Evolutionary conservation across 345 rosid genomes (phyloP).

Genomic region (Stellera chamaejasme): DNA sequence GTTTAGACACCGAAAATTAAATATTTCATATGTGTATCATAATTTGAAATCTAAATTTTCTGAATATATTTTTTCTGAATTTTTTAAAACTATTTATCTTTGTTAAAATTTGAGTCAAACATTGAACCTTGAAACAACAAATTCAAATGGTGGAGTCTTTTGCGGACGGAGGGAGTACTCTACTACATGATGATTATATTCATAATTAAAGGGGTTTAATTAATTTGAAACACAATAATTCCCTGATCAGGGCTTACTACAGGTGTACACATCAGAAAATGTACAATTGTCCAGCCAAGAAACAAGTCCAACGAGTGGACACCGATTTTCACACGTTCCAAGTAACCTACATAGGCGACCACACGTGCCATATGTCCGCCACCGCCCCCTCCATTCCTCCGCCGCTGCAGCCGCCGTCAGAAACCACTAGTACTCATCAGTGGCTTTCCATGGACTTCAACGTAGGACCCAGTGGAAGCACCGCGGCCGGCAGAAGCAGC

Average conservation of each 20-base stretch:
- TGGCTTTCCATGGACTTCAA: constrained; percentile 30
- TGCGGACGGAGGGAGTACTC: too few relatives aligned
- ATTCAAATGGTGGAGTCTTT: too few relatives aligned
- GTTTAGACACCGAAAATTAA: too few relatives aligned
- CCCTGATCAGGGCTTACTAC: constrained; percentile 53
- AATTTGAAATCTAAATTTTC: too few relatives aligned
- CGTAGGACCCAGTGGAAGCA: constrained; percentile 8
- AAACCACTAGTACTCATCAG: neutral
- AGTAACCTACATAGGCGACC: constrained; percentile 54
- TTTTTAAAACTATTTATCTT: too few relatives aligned
- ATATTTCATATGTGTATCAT: too few relatives aligned
- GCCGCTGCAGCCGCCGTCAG: constrained; percentile 5
- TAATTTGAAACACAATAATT: too few relatives aligned
- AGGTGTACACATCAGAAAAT: constrained; percentile 81
- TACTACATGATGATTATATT: too few relatives aligned
- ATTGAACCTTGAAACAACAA: too few relatives aligned
- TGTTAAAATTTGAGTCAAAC: too few relatives aligned
- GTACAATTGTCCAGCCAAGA: constrained; percentile 81
- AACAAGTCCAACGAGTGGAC: constrained; percentile 76
- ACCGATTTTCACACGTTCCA: constrained; percentile 51
- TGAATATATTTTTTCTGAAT: too few relatives aligned
- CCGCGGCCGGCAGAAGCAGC: neutral
- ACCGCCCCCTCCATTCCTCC: constrained; percentile 37
- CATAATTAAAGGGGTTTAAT: too few relatives aligned
- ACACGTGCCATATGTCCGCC: constrained; percentile 66